Evolutionary conservation across 257 asterid genomes (phyloP), one percentile per base, ranked within the genome.

Genomic region (Lycium barbarum): DNA sequence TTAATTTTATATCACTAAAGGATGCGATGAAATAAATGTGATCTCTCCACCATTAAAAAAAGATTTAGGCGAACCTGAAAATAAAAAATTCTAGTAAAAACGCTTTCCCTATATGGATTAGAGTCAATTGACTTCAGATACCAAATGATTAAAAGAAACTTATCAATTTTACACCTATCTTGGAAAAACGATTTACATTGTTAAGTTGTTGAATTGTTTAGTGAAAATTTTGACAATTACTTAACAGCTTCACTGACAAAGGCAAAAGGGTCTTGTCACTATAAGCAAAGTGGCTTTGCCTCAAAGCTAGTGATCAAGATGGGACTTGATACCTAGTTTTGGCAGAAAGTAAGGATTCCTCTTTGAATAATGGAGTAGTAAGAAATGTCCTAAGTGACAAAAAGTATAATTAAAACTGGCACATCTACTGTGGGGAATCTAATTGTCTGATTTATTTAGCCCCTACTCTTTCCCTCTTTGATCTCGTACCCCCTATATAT

Each of bases 171-270:
- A 40, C 45, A 40, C 45, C 33, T 26, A 26, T n/a, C 33, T n/a
- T 66, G 7, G 7, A 14, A 12, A 67, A 10, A 35, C 43, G 55
- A 71, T 43, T n/a, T 20, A 11, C 18, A 47, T 47, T 47, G 40
- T 47, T 73, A 12, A 73, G 59, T n/a, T 45, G 38, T 72, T 72
- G 55, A 40, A 40, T 4, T 71, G 53, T 71, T 72, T 73, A 73
- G 59, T 47, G 61, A 73, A 73, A 11, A n/a, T 73, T 20, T 73
- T 47, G 40, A 6, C 20, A 20, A 9, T 11, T 20, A n/a, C 18
- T 73, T 2, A 22, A 47, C 40, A 20, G n/a, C 5, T 49, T 47
- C 59, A 43, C 40, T 20, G 8, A 73, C 81, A 73, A 73, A 73
- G 61, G 40, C 59, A 20, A 47, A 73, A 22, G 61, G 17, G 0